Base-by-base conservation (phyloP, 2,329 filamentous ascomycete species). In the Ceratocystis eucalypticola region DNA sequence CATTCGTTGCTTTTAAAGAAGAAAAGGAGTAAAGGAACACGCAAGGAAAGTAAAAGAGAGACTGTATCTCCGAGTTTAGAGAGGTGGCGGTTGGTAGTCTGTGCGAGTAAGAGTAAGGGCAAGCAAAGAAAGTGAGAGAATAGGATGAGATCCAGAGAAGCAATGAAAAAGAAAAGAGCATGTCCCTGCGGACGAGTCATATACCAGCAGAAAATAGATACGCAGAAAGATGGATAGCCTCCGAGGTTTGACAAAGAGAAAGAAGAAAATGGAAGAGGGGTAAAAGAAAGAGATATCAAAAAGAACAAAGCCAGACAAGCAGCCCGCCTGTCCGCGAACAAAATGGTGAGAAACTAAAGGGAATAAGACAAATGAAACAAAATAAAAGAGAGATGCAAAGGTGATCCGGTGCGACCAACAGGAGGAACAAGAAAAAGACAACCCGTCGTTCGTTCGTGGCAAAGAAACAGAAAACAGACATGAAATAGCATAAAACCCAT, bases 111-210 rank as follows among this genome's bases (percentile, higher is more conserved):
- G 37, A 41, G 37, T 5, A 41, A 45, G 15, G 20, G 63, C 28
- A 57, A 25, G 30, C 22, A 57, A 33, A 15, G 28, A n/a, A 45
- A 15, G 28, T 50, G 28, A 20, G 45, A 15, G 46, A 50, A 20
- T 28, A 50, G 20, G 50, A 62, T 25, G 55, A 62, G 30, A 20
- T 37, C 22, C 62, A 17, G 37, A 57, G 50, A 25, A 63, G 46
- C 30, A 62, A 53, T 17, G n/a, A 63, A 46, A 50, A 46, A 17
- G 20, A 50, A 50, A 63, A 48, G 22, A 30, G 44, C 30, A 57
- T 67, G 65, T 67, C 65, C 61, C 62, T 64, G 65, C 65, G 50
- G 65, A 67, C 65, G 61, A 64, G 61, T 67, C 61, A 62, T 67
- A 63, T 67, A 67, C 65, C 65, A 67, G 62, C 65, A 67, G 45